These are phyloP conservation scores for Diaporthe amygdali DNA, from an alignment of 2,329 filamentous ascomycete species.

Conservation along the genomic window DNA sequence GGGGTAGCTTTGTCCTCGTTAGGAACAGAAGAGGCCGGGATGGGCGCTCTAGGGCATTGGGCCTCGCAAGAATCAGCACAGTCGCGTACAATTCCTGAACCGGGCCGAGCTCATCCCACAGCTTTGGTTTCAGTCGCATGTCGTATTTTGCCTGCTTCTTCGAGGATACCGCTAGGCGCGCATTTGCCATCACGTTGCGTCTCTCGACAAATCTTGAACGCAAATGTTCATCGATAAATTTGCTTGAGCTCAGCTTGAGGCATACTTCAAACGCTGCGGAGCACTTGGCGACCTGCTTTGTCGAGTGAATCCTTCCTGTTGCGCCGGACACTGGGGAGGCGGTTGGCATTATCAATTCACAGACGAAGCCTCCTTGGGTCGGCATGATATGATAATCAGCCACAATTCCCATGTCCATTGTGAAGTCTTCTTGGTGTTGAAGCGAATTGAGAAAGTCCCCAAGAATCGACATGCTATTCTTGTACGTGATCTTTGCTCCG, in stretches of 20 bases:
- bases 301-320: slow-evolving; percentile 66
- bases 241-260: slow-evolving; percentile 67
- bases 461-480: slow-evolving; percentile 74
- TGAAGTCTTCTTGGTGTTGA: slow-evolving; percentile 47
- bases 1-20: slow-evolving; percentile 69
- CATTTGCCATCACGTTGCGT: slow-evolving; percentile 85
- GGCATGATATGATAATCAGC: slow-evolving; percentile 68
- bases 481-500: slow-evolving; percentile 80
- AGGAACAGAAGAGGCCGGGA: slow-evolving; percentile 73
- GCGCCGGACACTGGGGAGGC: slow-evolving; percentile 72
- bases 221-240: slow-evolving; percentile 75
- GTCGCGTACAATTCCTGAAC: slow-evolving; percentile 65
- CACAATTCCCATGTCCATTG: slow-evolving; percentile 29
- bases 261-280: slow-evolving; percentile 89
- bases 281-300: slow-evolving; percentile 82
- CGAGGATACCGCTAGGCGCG: slow-evolving; percentile 78
- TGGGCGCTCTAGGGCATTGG: slow-evolving; percentile 59
- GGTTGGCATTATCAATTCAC: slow-evolving; percentile 80
- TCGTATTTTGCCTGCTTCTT: slow-evolving; percentile 76
- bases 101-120: slow-evolving; percentile 65
- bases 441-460: slow-evolving; percentile 76
- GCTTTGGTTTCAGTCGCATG: slow-evolving; percentile 78
- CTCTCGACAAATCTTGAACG: slow-evolving; percentile 74
- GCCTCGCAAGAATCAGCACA: slow-evolving; percentile 62
- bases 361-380: slow-evolving; percentile 66